Evolutionary conservation across 805 yeast genomes (phyloP).

Genomic region (Phaffomyces opuntiae): DNA sequence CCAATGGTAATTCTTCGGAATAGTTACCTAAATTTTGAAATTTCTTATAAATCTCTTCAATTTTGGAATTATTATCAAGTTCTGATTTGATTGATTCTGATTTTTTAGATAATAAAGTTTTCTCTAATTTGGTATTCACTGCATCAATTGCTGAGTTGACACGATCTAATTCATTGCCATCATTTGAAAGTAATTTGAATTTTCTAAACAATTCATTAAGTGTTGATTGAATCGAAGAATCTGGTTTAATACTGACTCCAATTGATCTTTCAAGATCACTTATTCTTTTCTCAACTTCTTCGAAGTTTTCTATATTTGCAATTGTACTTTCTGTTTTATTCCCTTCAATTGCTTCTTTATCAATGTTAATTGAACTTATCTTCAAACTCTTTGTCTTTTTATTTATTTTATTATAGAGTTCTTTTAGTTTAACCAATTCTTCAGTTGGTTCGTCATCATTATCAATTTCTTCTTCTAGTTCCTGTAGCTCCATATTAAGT

Average conservation of each 20-base stretch:
- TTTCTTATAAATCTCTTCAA: slow-evolving; percentile 20
- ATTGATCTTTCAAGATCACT: slow-evolving; percentile 13
- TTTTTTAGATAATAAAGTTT: slow-evolving; percentile 19
- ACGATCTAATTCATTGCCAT: slow-evolving; percentile 15
- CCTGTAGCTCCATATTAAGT: slow-evolving; percentile 33
- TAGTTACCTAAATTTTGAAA: slow-evolving; percentile 15
- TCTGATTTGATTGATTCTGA: slow-evolving; percentile 13
- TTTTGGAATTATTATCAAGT: slow-evolving; percentile 17
- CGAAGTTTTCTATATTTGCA: background rate
- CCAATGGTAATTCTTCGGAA: slow-evolving; percentile 20
- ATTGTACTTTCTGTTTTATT: background rate
- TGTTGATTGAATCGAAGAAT: slow-evolving; percentile 18
- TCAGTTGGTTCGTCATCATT: slow-evolving; percentile 10
- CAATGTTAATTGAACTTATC: background rate
- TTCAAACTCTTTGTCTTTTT: slow-evolving; percentile 8
- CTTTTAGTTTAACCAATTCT: slow-evolving; percentile 18
- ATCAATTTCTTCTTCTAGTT: slow-evolving; percentile 21
- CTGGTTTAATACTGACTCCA: slow-evolving; percentile 11
- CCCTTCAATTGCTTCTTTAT: background rate
- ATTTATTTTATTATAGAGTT: slow-evolving; percentile 12
- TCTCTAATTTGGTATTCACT: slow-evolving; percentile 24
- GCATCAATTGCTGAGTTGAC: slow-evolving; percentile 18
- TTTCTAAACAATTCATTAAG: slow-evolving; percentile 26
- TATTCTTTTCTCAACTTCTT: slow-evolving; percentile 12
- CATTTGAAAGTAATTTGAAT: slow-evolving; percentile 22